Evolutionary conservation across 1,284 basidiomycete species (phyloP), one percentile per base, ranked within the genome.

Genomic region (Ganoderma meredithae): DNA sequence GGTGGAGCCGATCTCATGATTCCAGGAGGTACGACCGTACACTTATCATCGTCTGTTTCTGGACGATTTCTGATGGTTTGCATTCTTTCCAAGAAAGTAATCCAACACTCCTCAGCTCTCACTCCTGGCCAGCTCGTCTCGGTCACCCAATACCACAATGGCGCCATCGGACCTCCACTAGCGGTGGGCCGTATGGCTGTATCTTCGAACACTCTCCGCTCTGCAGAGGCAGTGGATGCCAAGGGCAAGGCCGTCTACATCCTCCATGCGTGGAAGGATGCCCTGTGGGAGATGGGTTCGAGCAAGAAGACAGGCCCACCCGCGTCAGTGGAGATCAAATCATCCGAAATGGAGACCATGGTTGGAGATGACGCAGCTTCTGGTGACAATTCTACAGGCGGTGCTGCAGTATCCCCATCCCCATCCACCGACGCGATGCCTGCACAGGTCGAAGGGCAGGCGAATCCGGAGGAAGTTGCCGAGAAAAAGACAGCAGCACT

Each of bases 1-100:
- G 86, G 87, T 41, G 93, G 92, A 27, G 92, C 92, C 0, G 91
- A 94, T 79, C 83, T 94, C 7, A 93, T 94, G 91, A 88, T 92
- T 44, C 91, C 92, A 3, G 92, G 92, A 79, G 90, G 92, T 90
- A 76, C 77, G 86, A 81, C 63, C 59, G 31, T 12, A 43, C 41
- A 25, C 1, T 17, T 4, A 27, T 1, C 13, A 2, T 17, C 27
- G 8, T 22, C 64, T 27, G 12, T 13, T n/a, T 3, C 10, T 44
- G 43, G 5, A 5, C n/a, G 12, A 31, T 44, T 39, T 25, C 44
- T 63, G 7, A 44, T 22, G 40, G n/a, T 22, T 58, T 1, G 60
- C 62, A 17, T 65, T 15, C 66, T 63, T 44, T 15, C 59, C 65
- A 66, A 63, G 66, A 59, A 77, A 93, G 91, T 92, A 70, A 81